Base-by-base conservation (phyloP, 208 protist species). In the Crithidia expoeki region DNA sequence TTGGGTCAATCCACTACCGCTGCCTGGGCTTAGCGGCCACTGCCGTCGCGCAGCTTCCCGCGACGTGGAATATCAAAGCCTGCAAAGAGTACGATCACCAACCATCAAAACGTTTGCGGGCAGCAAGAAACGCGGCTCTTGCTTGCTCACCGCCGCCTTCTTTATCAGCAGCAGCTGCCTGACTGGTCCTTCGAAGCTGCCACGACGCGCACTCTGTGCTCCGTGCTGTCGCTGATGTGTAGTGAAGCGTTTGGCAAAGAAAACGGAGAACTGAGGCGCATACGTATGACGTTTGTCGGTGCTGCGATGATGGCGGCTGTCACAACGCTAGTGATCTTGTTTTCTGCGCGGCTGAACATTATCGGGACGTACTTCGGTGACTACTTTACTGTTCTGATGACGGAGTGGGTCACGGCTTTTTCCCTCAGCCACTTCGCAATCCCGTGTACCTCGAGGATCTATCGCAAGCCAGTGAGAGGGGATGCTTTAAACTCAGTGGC, bases 291-390 rank as follows among this genome's bases (percentile, higher is more conserved):
- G 46, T 46, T 33, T 12, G 30, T 80, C 25, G 80, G 88, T 3
- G 68, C 65, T 28, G 76, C 63, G 17, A 61, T 97, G 30, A 55
- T 90, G 52, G 65, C 47, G 5, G 38, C 66, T 10, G 94, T 92
- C n/a, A 76, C 60, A 21, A 71, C 83, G 19, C 83, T 98, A 1
- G 94, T 98, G 16, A 34, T 90, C 1, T 79, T 77, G 0, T 80
- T 92, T 12, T 92, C 93, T 55, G 67, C 63, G 12, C 74, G 79
- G 23, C 84, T 98, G 34, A 95, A 95, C 19, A 73, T 98, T 50
- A 97, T 92, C 21, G 95, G 94, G 21, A 98, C 96, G 14, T 98
- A 97, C 71, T 74, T 98, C 0, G 95, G 92, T 14, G 96, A 98
- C 80, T 98, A 98, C 80, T 98, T 97, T 74, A 94, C 91, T 36